Evolutionary conservation across 345 rosid genomes (phyloP).

Genomic region (Gossypium raimondii): DNA sequence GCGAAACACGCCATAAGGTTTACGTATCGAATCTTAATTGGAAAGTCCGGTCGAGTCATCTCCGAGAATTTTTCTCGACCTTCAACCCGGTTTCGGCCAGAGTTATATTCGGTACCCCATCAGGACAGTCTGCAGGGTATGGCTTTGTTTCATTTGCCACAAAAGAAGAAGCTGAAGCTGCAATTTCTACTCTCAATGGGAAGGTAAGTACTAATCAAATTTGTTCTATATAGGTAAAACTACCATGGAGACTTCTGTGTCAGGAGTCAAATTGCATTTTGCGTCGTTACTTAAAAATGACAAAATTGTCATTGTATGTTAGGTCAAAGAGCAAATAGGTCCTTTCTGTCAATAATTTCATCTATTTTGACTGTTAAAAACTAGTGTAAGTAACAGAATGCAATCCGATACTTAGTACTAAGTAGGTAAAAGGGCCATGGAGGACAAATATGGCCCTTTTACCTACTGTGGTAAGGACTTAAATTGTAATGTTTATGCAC

Average conservation of each 20-base stretch:
- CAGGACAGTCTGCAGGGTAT: conserved; percentile 73
- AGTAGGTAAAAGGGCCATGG: too few species aligned
- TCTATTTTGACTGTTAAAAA: too few species aligned
- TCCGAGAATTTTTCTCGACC: conserved; percentile 65
- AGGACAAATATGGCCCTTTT: too few species aligned
- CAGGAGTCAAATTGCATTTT: too few species aligned
- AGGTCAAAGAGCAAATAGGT: too few species aligned
- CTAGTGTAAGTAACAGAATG: too few species aligned
- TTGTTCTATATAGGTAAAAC: not conserved
- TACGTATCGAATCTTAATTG: conserved; percentile 82
- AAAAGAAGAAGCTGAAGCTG: conserved; percentile 82
- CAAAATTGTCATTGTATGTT: too few species aligned
- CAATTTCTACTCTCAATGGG: conserved; percentile 61
- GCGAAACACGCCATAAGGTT: conserved; percentile 63
- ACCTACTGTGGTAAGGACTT: too few species aligned
- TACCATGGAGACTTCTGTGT: too few species aligned
- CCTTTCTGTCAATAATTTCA: too few species aligned
- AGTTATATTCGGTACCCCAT: conserved; percentile 58
- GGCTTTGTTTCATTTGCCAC: conserved; percentile 87
- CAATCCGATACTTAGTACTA: too few species aligned
- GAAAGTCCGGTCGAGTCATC: conserved; percentile 79
- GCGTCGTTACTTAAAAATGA: too few species aligned
- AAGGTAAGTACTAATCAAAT: conserved; percentile 47
- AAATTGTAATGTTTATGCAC: not conserved
- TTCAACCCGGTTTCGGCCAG: conserved; percentile 58